Evolutionary conservation across 129 eudicot species (phyloP).

Genomic region (Flaveria sonorensis): DNA sequence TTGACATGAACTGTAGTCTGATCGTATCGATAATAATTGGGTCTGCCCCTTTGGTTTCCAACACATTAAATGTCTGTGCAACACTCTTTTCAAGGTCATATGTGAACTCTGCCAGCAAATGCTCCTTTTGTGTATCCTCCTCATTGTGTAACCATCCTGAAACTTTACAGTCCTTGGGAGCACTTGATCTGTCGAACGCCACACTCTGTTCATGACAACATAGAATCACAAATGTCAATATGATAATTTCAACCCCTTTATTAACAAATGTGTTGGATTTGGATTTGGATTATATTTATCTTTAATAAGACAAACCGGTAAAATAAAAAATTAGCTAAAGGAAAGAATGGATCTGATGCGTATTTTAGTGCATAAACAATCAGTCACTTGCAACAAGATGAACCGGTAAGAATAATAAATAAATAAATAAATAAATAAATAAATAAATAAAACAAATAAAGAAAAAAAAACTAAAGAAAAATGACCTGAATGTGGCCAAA

Average conservation of each 20-base stretch:
- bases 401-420: neutral
- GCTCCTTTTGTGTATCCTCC: slow-evolving; percentile 40
- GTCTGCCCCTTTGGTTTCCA: slow-evolving; percentile 15
- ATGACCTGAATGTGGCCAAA: neutral
- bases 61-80: slow-evolving; percentile 74
- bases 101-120: slow-evolving; percentile 63
- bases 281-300: neutral
- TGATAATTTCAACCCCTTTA: neutral
- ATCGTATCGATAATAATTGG: slow-evolving; percentile 54
- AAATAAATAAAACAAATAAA: neutral
- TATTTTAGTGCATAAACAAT: neutral
- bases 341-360: neutral
- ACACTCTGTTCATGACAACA: slow-evolving; percentile 67
- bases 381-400: too few species aligned
- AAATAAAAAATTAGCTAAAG: neutral
- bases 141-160: slow-evolving; percentile 64
- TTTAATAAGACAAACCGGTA: neutral
- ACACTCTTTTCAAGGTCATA: slow-evolving; percentile 83
- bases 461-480: neutral
- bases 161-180: slow-evolving; percentile 81
- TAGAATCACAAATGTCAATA: neutral
- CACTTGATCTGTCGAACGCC: slow-evolving; percentile 87
- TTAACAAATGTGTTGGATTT: neutral
- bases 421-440: neutral
- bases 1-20: slow-evolving; percentile 69